Conservation (phyloP, 2,329 filamentous ascomycete genomes). For the Aspergillus nomiae region DNA sequence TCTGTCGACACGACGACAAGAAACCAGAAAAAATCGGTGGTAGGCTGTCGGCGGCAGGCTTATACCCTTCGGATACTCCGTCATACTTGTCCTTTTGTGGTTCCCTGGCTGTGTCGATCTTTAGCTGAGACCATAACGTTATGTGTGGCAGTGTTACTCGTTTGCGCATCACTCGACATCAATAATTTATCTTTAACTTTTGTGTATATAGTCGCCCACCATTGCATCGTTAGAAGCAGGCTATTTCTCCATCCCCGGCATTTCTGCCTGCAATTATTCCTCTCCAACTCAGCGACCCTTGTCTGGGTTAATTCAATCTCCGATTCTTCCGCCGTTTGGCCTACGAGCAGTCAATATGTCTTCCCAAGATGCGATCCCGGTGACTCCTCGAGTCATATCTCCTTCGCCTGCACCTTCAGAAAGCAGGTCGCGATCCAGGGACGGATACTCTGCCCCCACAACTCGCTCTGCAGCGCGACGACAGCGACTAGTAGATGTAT, state of each 20-base stretch:
- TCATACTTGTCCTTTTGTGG: background rate
- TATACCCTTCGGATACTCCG: background rate
- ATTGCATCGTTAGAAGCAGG: slow-evolving; percentile 33
- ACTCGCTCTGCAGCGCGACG: slow-evolving; percentile 70
- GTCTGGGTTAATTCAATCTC: slow-evolving; percentile 27
- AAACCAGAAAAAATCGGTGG: slow-evolving; percentile 4
- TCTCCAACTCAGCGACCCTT: slow-evolving; percentile 23
- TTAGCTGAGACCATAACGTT: slow-evolving; percentile 13
- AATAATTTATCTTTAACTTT: slow-evolving; percentile 10
- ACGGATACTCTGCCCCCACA: slow-evolving; percentile 71
- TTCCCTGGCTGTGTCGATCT: slow-evolving; percentile 7
- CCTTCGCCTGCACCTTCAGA: slow-evolving; percentile 74
- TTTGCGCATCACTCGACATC: slow-evolving; percentile 8
- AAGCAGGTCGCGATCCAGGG: slow-evolving; percentile 46
- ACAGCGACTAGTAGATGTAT: slow-evolving; percentile 55
- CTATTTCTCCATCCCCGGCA: slow-evolving; percentile 21
- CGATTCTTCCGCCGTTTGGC: slow-evolving; percentile 53
- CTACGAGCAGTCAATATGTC: slow-evolving; percentile 41
- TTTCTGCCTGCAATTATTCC: slow-evolving; percentile 24
- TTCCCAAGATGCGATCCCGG: slow-evolving; percentile 63
- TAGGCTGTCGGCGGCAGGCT: background rate
- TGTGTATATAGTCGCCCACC: slow-evolving; percentile 29
- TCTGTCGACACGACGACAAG: slow-evolving; percentile 4
- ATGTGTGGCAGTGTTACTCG: slow-evolving; percentile 21
- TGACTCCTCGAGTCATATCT: slow-evolving; percentile 84